A percentile compares a stretch with the other conserved stretches of the same genome.
These are phyloP conservation scores for Rhizopogon vulgaris DNA, from an alignment of 768 basidiomycete genomes.

Conservation along the genomic window DNA sequence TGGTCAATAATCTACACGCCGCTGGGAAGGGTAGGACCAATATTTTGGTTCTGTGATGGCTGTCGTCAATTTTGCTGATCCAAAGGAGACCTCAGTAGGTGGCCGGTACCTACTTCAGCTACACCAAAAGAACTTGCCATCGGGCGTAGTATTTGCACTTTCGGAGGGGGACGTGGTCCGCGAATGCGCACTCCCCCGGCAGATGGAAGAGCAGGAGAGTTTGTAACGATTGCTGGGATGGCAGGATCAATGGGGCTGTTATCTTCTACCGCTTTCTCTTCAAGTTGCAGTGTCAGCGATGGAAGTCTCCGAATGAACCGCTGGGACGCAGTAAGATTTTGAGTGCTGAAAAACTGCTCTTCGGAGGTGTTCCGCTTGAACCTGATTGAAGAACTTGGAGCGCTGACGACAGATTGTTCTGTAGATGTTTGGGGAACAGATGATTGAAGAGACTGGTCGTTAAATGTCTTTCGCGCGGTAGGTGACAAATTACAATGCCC, in stretches of 20 bases:
- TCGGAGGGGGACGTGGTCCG: conserved; percentile 8
- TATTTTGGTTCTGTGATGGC: background rate
- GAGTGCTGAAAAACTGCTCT: background rate
- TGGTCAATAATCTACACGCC: background rate
- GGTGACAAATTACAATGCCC: conserved; percentile 6
- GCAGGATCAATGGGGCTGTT: background rate
- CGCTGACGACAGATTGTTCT: background rate
- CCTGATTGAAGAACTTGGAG: background rate
- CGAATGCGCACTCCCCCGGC: background rate
- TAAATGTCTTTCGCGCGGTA: conserved; percentile 4
- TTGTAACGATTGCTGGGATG: background rate
- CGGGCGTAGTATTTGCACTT: background rate
- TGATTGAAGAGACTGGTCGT: conserved; percentile 1
- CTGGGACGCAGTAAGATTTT: background rate
- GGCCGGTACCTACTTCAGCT: background rate
- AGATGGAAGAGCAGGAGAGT: background rate
- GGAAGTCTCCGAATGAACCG: background rate
- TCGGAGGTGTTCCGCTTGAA: background rate
- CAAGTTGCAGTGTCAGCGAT: background rate
- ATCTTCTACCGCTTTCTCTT: background rate
- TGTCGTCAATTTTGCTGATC: background rate
- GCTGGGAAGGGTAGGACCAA: too few species aligned
- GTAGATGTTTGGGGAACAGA: background rate
- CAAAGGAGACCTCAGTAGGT: too few species aligned
- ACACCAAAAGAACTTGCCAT: background rate